Evolutionary conservation across 2,329 filamentous ascomycete species (phyloP).

Genomic region (Pezicula neosporulosa): DNA sequence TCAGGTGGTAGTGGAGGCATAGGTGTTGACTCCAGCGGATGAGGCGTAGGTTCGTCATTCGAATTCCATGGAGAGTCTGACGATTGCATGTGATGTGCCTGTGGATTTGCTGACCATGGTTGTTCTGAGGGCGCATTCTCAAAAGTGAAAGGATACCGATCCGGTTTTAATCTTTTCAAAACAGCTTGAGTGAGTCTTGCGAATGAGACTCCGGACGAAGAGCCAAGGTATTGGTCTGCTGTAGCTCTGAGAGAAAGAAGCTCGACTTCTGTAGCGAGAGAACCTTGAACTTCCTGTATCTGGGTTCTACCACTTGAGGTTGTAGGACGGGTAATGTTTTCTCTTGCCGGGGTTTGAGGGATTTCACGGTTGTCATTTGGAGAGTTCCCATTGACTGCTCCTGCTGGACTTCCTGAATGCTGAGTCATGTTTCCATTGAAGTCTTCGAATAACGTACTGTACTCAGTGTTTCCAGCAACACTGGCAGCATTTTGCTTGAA

Average conservation of each 20-base stretch:
- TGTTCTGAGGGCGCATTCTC: constrained; percentile 8
- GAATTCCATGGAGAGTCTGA: neutral
- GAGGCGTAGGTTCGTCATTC: neutral
- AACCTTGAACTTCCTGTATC: constrained; percentile 13
- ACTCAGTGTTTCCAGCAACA: neutral
- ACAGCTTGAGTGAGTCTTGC: constrained; percentile 40
- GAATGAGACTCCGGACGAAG: constrained; percentile 40
- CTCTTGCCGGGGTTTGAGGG: neutral
- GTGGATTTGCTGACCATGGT: neutral
- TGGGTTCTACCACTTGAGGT: constrained; percentile 1
- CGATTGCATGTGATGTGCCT: neutral
- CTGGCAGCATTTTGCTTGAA: constrained; percentile 19
- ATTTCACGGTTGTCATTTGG: neutral
- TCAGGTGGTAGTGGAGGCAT: constrained; percentile 17
- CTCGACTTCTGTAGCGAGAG: constrained; percentile 32
- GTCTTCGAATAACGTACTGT: neutral
- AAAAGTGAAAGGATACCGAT: constrained; percentile 40
- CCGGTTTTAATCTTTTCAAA: constrained; percentile 37
- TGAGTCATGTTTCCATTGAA: neutral
- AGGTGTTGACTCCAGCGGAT: constrained; percentile 18
- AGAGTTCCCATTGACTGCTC: neutral
- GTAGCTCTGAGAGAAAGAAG: constrained; percentile 38
- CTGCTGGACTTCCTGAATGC: neutral
- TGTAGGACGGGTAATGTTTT: constrained; percentile 1
- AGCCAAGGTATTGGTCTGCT: constrained; percentile 40